Percentiles rank a stretch among this genome's conserved stretches.
Conservation (phyloP, 768 basidiomycete species). For the Leccinellum luteum region DNA sequence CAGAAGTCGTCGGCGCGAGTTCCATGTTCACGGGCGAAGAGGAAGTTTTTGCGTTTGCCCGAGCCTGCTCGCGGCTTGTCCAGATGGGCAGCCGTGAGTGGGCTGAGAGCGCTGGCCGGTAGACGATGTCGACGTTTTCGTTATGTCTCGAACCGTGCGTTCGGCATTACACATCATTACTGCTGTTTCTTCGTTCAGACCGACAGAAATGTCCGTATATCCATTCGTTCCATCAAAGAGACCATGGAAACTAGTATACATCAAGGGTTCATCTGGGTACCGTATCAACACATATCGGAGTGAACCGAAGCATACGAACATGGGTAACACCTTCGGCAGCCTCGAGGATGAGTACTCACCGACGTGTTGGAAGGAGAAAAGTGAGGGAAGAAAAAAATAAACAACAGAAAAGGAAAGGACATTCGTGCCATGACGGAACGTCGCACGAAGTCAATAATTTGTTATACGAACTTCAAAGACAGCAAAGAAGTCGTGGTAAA, state of each 20-base stretch:
- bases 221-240: constrained; percentile 6
- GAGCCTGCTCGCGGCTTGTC: constrained; percentile 84
- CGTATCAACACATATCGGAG: constrained; percentile 18
- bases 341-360: constrained; percentile 6
- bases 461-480: constrained; percentile 21
- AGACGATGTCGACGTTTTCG: not conserved
- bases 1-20: constrained; percentile 72
- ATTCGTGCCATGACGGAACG: constrained; percentile 13
- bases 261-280: constrained; percentile 13
- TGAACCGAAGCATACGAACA: constrained; percentile 12
- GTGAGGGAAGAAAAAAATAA: not conserved
- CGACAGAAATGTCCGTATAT: not conserved
- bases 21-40: constrained; percentile 97
- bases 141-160: not conserved
- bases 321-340: not conserved
- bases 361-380: not conserved
- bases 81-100: constrained; percentile 92
- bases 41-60: constrained; percentile 94
- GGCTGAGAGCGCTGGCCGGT: constrained; percentile 47
- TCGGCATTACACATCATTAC: not conserved
- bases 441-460: constrained; percentile 2
- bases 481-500: constrained; percentile 24
- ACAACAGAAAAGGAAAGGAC: not conserved
- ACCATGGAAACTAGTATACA: constrained; percentile 25
- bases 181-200: not conserved